These are phyloP conservation scores for Dacryopinax spathularia DNA, from an alignment of 768 basidiomycete species.

Conservation along the genomic window DNA sequence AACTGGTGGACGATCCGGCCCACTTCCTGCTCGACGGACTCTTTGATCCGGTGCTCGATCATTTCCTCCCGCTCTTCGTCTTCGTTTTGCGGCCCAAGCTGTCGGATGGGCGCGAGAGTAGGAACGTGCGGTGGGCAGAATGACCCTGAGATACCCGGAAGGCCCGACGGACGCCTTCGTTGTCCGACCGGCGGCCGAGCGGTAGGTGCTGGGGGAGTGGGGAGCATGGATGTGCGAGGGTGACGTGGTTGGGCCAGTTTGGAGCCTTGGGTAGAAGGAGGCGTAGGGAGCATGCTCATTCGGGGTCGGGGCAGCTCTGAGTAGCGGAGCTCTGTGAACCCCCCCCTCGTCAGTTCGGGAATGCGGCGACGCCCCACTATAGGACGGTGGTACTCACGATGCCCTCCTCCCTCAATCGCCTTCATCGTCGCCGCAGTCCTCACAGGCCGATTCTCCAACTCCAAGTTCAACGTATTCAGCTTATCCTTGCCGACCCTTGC, in stretches of 20 bases:
- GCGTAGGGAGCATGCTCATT: background rate
- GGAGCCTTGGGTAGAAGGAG: too few species aligned
- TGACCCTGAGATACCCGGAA: background rate
- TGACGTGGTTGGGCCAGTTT: too few species aligned
- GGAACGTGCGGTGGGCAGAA: too few species aligned
- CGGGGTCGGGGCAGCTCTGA: background rate
- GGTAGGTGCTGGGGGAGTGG: background rate
- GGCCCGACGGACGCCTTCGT: background rate
- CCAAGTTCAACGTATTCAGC: slow-evolving; percentile 84
- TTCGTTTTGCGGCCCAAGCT: slow-evolving; percentile 58
- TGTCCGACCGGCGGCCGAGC: background rate
- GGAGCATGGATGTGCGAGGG: background rate
- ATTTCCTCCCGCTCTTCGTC: slow-evolving; percentile 54
- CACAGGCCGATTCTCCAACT: slow-evolving; percentile 48
- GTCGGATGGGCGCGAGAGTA: too few species aligned
- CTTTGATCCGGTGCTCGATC: slow-evolving; percentile 39
- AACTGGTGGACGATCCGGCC: slow-evolving; percentile 42
- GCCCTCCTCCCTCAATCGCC: slow-evolving; percentile 19
- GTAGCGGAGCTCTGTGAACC: background rate
- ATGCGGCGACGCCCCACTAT: slow-evolving; percentile 29
- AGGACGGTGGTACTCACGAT: slow-evolving; percentile 38
- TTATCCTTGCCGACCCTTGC: slow-evolving; percentile 73
- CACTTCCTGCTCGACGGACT: slow-evolving; percentile 60
- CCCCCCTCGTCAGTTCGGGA: slow-evolving; percentile 23
- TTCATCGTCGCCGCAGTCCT: background rate